A percentile compares a stretch with the other conserved stretches of the same genome.
Evolutionary conservation across 305 asterid genomes (phyloP).

Genomic region (Fraxinus angustifolia): DNA sequence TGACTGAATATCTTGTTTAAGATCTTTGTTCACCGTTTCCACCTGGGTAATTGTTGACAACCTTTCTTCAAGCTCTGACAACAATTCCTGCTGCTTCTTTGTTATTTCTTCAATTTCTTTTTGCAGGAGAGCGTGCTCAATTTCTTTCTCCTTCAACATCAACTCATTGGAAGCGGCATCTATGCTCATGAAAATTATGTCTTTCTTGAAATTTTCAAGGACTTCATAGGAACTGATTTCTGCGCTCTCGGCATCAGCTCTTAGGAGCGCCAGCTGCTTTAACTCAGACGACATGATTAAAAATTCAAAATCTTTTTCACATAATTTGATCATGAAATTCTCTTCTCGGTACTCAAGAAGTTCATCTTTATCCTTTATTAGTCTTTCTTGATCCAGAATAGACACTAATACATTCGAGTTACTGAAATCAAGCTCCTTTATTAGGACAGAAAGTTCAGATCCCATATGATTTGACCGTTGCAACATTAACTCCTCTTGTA

Average conservation of each 20-base stretch:
- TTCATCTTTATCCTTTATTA: constrained; percentile 61
- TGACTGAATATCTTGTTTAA: constrained; percentile 34
- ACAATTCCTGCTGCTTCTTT: constrained; percentile 26
- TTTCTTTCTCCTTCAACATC: constrained; percentile 57
- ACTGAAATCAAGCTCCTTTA: constrained; percentile 72
- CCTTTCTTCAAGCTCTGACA: constrained; percentile 32
- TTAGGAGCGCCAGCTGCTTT: constrained; percentile 39
- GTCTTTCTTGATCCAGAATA: constrained; percentile 57
- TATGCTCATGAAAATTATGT: constrained; percentile 42
- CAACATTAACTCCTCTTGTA: constrained; percentile 81
- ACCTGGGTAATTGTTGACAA: constrained; percentile 22
- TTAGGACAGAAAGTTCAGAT: constrained; percentile 57
- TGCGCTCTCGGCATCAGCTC: constrained; percentile 40
- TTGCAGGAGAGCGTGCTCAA: constrained; percentile 24
- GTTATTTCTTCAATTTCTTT: constrained; percentile 31
- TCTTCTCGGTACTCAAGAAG: constrained; percentile 52
- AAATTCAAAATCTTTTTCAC: constrained; percentile 59
- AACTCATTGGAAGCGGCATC: constrained; percentile 54
- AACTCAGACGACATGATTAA: constrained; percentile 57
- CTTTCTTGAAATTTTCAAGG: constrained; percentile 53
- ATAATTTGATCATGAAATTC: constrained; percentile 39
- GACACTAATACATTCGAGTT: constrained; percentile 46
- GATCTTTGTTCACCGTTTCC: constrained; percentile 28
- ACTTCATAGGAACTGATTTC: constrained; percentile 32
- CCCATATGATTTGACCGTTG: constrained; percentile 76